Evolutionary conservation across 2,329 filamentous ascomycete species (phyloP).

Genomic region (Cercospora brassicicola): DNA sequence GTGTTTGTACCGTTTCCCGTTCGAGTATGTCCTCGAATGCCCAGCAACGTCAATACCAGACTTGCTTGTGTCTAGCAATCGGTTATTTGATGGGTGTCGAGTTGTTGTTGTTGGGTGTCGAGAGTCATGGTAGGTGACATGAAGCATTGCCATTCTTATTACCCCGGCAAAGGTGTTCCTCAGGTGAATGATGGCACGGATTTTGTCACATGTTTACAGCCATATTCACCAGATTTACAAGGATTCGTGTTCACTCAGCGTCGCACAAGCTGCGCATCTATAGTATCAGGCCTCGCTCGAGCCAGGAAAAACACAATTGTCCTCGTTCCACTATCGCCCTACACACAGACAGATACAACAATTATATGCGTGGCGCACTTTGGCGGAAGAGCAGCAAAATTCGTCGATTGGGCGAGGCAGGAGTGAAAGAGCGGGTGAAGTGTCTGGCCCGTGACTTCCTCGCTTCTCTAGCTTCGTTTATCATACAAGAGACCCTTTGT

Average conservation of each 20-base stretch:
- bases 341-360: background rate
- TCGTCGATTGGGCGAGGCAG: background rate
- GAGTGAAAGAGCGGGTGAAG: background rate
- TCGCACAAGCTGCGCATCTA: background rate
- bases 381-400: background rate
- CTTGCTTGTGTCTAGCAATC: background rate
- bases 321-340: background rate
- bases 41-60: background rate
- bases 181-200: background rate
- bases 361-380: background rate
- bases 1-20: no score
- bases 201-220: background rate
- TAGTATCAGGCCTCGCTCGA: background rate
- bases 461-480: background rate
- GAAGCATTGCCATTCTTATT: background rate
- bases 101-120: background rate
- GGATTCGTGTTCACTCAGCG: background rate
- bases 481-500: background rate
- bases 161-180: background rate
- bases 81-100: no score
- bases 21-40: no score
- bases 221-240: background rate
- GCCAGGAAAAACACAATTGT: background rate
- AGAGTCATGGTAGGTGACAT: background rate
- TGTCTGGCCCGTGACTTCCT: background rate